Evolutionary conservation across 129 eudicot species (phyloP).

Genomic region (Helianthus tuberosus): DNA sequence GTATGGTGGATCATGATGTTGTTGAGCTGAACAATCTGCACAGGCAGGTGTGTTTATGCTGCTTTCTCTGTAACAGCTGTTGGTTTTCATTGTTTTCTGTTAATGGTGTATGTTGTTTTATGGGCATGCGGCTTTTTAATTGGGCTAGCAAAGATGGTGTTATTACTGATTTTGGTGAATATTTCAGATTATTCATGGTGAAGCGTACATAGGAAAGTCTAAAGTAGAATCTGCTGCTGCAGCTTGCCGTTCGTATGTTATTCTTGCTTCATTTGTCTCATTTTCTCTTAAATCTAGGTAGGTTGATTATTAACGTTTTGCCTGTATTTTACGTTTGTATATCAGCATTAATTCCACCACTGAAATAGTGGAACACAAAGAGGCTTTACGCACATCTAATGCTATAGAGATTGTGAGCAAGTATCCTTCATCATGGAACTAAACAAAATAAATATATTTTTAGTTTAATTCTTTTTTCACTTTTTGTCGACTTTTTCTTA

Average conservation of each 20-base stretch:
- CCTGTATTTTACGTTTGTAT: not conserved
- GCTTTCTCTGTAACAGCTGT: constrained; percentile 7
- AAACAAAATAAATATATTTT: not conserved
- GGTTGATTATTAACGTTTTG: not conserved
- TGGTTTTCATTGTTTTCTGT: constrained; percentile 9
- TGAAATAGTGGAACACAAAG: constrained; percentile 79
- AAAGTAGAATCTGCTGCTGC: constrained; percentile 99
- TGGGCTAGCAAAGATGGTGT: not conserved
- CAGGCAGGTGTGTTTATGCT: constrained; percentile 66
- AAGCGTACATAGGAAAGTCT: constrained; percentile 83
- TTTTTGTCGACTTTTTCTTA: not conserved
- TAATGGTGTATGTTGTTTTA: not conserved
- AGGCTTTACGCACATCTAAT: constrained; percentile 85
- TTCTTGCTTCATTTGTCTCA: not conserved
- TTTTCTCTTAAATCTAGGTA: not conserved
- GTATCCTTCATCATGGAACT: constrained; percentile 55
- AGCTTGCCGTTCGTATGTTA: constrained; percentile 88
- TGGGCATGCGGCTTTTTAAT: not conserved
- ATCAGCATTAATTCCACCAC: constrained; percentile 78
- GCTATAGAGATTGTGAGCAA: constrained; percentile 92
- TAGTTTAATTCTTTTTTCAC: not conserved
- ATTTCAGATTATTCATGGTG: constrained; percentile 81
- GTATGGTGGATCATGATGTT: constrained; percentile 96
- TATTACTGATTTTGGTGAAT: not conserved
- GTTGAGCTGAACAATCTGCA: constrained; percentile 98